Base-by-base conservation (phyloP, 1,284 basidiomycete genomes). In the Athelia sp. region DNA sequence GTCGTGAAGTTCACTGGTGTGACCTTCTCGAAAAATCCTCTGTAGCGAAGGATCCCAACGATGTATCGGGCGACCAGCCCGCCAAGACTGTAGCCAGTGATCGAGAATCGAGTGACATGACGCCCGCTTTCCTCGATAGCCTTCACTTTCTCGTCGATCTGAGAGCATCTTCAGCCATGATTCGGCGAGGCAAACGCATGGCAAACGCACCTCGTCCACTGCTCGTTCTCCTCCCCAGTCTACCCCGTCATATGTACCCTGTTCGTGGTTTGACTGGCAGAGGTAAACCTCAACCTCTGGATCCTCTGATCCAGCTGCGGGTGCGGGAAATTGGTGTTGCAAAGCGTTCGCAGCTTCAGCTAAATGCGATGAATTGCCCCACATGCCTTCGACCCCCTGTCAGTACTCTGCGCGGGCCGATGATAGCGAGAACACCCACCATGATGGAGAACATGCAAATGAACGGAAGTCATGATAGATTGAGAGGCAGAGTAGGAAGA, bases 1-100 rank as follows among this genome's bases (percentile, higher is more conserved):
- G 91, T 91, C 47, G 81, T 81, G 63, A 94, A 92, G 61, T 90
- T 90, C 50, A 88, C 74, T 0, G 89, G 86, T 26, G 71, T 67
- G 40, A 90, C 73, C 2, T 70, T 68, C 2, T 82, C 71, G 62
- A 93, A 93, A 67, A 92, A 87, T 10, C 73, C 69, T 45, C 78
- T 75, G 36, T 86, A 79, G 53, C 83, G 73, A 22, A 94, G 72
- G 38, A 92, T 76, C 2, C 86, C 92, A 47, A 91, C 70, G 43
- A 84, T 75, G 64, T 91, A 94, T 26, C 92, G 81, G 13, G 84
- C 77, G 11, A 93, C 71, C 3, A 94, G 73, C 1, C 91, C 92
- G 3, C 91, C 92, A 3, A 94, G 72, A 52, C 82, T 87, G 63
- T 94, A 94, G 13, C 90, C 90, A 1, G 81, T 81, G 15, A 87